Evolutionary conservation across 305 asterid species (phyloP), one percentile per base, ranked within the genome.

Genomic region (Vinca major): DNA sequence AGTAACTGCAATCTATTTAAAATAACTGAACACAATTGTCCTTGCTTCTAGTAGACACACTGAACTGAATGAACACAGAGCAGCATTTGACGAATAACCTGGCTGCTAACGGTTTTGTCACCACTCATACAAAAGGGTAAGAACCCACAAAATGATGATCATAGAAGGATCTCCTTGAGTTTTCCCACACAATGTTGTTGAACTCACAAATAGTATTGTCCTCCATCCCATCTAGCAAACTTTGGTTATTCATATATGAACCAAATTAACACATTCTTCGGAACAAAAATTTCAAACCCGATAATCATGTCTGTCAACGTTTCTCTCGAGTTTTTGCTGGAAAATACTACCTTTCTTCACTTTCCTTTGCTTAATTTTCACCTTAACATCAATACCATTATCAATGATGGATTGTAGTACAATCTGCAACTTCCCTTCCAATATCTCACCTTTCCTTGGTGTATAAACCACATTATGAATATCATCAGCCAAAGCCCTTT

Each of bases 401-500:
- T 78, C 78, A 60, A 75, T 72, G 50, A 91, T 76, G 51, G 96
- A 75, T 62, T 84, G 74, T 33, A 91, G 88, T 45, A 92, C 89
- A 74, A 88, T 76, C 79, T 78, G 81, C 74, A 88, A 79, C 83
- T 89, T 89, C 39, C 94, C 92, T 71, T 84, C 92, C 80, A 89
- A 57, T 78, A 77, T 83, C 7, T 89, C 98, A 68, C 87, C 90
- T 43, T 75, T 85, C 70, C 96, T 79, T 4, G 96, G 96, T 0
- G 92, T 91, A 69, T 85, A 91, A 20, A 88, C 85, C 53, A 80
- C 81, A 43, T 89, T 92, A 74, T 89, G 88, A 40, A 88, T 91
- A 76, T 89, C 96, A 71, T 91, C 98, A 13, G 77, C 96, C 87
- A 91, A 75, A 13, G 95, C 92, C 67, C 90, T 88, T 74, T 76